phyloP scores from a whole-genome alignment of 257 asterid genomes.

The Ilex asprella region DNA sequence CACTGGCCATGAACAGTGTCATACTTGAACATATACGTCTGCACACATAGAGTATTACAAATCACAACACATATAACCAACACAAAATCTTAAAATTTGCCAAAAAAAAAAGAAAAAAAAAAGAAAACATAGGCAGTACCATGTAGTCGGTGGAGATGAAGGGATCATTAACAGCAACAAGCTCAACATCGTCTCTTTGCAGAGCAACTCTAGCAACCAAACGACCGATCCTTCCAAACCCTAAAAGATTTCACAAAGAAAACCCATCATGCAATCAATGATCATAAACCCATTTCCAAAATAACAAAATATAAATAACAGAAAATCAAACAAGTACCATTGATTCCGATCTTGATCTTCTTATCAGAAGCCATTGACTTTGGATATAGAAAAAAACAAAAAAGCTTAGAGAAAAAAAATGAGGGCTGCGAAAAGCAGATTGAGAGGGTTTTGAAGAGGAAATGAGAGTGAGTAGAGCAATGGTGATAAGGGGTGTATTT shows the following conservation, averaged over 20 bases:
- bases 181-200: conserved; percentile 18
- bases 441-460: background rate
- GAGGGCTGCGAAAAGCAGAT: background rate
- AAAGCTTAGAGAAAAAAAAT: conserved; percentile 6
- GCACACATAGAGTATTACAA: conserved; percentile 7
- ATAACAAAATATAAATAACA: background rate
- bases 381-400: background rate
- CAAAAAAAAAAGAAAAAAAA: background rate
- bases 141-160: conserved; percentile 19
- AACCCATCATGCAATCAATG: background rate
- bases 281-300: background rate
- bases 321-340: conserved; percentile 3
- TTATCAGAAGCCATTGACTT: conserved; percentile 9
- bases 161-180: conserved; percentile 20
- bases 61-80: background rate
- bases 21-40: conserved; percentile 54
- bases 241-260: background rate
- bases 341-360: conserved; percentile 32
- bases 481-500: background rate
- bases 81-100: background rate
- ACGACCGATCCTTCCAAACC: conserved; percentile 22
- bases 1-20: conserved; percentile 23
- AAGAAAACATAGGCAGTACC: background rate
- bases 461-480: too few relatives aligned
- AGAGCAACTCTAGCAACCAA: conserved; percentile 21